These are phyloP conservation scores for Mortierella sp. DNA, from an alignment of 371 early-diverging fungal genomes.

Conservation along the genomic window DNA sequence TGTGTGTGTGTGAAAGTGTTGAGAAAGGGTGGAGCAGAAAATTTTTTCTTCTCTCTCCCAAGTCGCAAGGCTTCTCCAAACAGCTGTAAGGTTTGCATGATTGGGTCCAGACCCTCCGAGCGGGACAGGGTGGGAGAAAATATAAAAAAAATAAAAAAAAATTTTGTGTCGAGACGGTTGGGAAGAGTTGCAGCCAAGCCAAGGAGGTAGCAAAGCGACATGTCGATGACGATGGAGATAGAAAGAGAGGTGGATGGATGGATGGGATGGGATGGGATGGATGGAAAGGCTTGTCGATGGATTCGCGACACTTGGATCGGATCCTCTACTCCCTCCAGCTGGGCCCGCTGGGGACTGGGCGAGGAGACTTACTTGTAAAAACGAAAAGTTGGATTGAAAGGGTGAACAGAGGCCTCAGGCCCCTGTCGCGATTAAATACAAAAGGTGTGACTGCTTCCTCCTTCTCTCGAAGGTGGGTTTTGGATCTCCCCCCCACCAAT, in stretches of 20 bases:
- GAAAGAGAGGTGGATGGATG: background rate
- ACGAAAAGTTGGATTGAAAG: background rate
- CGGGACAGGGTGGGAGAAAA: no score
- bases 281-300: background rate
- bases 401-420: slow-evolving; percentile 1
- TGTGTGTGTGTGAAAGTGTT: no score
- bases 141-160: no score
- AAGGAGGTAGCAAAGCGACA: background rate
- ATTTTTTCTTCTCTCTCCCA: no score
- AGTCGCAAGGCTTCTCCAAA: no score
- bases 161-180: no score
- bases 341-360: background rate
- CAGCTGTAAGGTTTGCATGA: no score
- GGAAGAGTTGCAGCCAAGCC: no score
- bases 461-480: no score
- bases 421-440: background rate
- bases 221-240: background rate
- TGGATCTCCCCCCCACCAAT: no score
- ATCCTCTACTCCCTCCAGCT: background rate
- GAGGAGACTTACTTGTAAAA: background rate
- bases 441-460: background rate
- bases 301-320: background rate
- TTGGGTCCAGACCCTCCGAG: no score
- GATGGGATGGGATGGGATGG: background rate
- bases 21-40: no score